phyloP scores from a whole-genome alignment of 1,139 yeast genomes.

The Dujonia santamariae region DNA sequence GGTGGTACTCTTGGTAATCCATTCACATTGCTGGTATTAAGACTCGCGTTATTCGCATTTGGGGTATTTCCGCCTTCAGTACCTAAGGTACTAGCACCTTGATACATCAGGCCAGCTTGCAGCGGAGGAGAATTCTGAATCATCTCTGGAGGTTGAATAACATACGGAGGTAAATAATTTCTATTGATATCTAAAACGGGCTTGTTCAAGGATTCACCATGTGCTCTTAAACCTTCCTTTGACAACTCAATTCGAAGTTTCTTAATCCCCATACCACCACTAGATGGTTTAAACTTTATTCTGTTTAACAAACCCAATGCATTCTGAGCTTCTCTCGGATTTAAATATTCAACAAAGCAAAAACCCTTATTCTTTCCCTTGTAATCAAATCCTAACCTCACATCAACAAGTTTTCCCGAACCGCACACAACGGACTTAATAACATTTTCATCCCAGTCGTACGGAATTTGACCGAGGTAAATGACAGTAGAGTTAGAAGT shows the following conservation, averaged over 20 bases:
- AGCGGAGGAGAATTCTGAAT: constrained; percentile 1
- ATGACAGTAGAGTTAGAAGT: constrained; percentile 46
- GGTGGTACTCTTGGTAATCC: constrained; percentile 7
- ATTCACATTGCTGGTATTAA: constrained; percentile 1
- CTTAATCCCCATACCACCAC: constrained; percentile 32
- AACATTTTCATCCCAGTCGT: constrained; percentile 59
- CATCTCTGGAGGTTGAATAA: constrained; percentile 54
- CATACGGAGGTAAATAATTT: constrained; percentile 49
- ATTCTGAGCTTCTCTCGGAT: constrained; percentile 48
- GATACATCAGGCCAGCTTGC: neutral
- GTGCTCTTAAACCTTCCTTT: constrained; percentile 54
- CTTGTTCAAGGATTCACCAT: constrained; percentile 30
- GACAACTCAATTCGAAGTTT: constrained; percentile 56
- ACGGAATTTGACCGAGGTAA: constrained; percentile 62
- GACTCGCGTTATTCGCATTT: neutral
- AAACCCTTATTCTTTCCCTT: constrained; percentile 65
- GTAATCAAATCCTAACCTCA: constrained; percentile 59
- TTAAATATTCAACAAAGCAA: constrained; percentile 58
- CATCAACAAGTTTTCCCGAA: constrained; percentile 60
- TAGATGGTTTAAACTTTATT: constrained; percentile 29
- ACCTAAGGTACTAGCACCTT: neutral
- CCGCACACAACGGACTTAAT: constrained; percentile 61
- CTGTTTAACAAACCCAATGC: constrained; percentile 45
- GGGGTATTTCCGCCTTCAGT: neutral
- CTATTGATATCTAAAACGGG: constrained; percentile 42